Evolutionary conservation across 2,329 filamentous ascomycete species (phyloP).

Genomic region (Chaetomium sp.): DNA sequence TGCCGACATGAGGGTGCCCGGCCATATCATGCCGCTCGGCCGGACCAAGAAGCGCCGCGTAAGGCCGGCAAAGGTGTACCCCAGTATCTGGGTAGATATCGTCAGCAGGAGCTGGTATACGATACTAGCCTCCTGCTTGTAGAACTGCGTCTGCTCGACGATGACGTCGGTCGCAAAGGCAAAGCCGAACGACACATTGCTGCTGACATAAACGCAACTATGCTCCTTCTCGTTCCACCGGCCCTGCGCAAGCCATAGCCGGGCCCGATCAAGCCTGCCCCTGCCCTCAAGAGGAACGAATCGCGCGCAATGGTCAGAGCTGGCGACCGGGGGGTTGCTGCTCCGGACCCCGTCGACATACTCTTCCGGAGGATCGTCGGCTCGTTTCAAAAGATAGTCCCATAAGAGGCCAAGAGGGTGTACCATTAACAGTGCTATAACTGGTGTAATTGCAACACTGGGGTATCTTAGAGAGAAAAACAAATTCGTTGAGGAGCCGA

Average conservation of each 20-base stretch:
- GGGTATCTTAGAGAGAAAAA: slow-evolving; percentile 91
- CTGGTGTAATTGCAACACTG: slow-evolving; percentile 84
- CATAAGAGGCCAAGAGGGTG: slow-evolving; percentile 81
- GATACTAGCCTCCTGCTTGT: slow-evolving; percentile 76
- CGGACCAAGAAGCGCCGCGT: slow-evolving; percentile 80
- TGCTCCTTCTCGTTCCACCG: slow-evolving; percentile 88
- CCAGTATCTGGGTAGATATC: slow-evolving; percentile 82
- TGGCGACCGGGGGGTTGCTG: slow-evolving; percentile 27
- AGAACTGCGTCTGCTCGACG: slow-evolving; percentile 87
- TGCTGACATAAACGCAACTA: slow-evolving; percentile 85
- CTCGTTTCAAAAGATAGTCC: slow-evolving; percentile 73
- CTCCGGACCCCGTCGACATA: slow-evolving; percentile 48
- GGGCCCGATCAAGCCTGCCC: slow-evolving; percentile 49
- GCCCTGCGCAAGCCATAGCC: slow-evolving; percentile 77
- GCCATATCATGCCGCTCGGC: slow-evolving; percentile 90
- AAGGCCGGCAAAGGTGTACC: slow-evolving; percentile 83
- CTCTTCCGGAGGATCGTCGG: slow-evolving; percentile 52
- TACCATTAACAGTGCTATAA: slow-evolving; percentile 82
- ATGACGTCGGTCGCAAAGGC: slow-evolving; percentile 89
- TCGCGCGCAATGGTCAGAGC: slow-evolving; percentile 23
- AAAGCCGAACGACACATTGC: slow-evolving; percentile 87
- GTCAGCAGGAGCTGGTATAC: slow-evolving; percentile 80
- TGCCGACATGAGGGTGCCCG: slow-evolving; percentile 82
- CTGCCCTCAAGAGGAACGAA: slow-evolving; percentile 33
- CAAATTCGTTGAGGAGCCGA: slow-evolving; percentile 81